phyloP scores from a whole-genome alignment of 495 filamentous ascomycete species.

The Tetracladium setigerum region DNA sequence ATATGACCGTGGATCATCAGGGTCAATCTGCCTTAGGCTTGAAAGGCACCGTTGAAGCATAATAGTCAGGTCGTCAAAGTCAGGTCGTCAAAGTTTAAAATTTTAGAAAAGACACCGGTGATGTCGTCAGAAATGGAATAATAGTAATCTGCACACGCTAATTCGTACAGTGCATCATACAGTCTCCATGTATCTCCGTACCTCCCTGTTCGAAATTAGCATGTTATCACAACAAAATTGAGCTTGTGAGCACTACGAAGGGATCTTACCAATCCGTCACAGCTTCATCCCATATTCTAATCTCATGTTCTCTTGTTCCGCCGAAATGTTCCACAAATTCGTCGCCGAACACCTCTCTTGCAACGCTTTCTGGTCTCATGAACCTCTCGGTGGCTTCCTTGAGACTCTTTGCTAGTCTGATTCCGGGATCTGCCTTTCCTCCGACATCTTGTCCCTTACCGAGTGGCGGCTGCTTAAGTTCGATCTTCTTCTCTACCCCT shows the following conservation, averaged over 20 bases:
- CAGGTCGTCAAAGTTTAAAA: too few relatives aligned
- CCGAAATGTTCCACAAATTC: conserved; percentile 94
- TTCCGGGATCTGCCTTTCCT: conserved; percentile 54
- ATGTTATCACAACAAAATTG: conserved; percentile 4
- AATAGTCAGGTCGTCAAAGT: too few relatives aligned
- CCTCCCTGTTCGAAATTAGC: conserved; percentile 40
- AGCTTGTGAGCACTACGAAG: conserved; percentile 12
- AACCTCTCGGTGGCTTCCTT: conserved; percentile 77
- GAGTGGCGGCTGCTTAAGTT: conserved; percentile 73
- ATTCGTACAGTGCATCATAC: conserved; percentile 28
- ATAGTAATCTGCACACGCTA: conserved; percentile 19
- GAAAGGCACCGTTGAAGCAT: too few relatives aligned
- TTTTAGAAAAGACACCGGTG: too few relatives aligned
- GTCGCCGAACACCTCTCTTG: conserved; percentile 86
- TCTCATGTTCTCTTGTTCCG: conserved; percentile 88
- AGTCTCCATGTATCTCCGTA: conserved; percentile 67
- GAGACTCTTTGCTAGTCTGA: conserved; percentile 70
- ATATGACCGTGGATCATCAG: too few relatives aligned
- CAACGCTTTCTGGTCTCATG: conserved; percentile 66
- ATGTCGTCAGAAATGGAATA: too few relatives aligned
- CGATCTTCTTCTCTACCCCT: conserved; percentile 82
- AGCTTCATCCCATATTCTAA: conserved; percentile 86
- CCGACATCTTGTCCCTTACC: conserved; percentile 77
- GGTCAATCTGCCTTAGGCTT: too few relatives aligned
- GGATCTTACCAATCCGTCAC: conserved; percentile 76